Percentiles rank a stretch among this genome's conserved stretches.
Conservation (phyloP, 2,329 filamentous ascomycete genomes). For the Penicillium sp. region DNA sequence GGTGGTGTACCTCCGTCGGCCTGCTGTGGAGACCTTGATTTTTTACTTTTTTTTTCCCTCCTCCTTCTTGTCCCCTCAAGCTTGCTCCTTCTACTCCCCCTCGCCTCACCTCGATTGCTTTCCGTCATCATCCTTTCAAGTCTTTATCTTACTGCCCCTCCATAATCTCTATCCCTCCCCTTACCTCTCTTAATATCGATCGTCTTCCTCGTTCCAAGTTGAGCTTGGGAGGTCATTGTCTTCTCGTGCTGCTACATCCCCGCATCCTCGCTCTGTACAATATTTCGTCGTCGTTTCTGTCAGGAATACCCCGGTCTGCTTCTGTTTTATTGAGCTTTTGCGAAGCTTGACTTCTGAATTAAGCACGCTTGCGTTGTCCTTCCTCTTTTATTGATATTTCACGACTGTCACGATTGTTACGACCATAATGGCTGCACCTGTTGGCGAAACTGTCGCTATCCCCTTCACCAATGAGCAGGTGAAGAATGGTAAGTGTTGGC, state of each 20-base stretch:
- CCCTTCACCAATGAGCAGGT: conserved; percentile 32
- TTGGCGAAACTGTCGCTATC: conserved; percentile 32
- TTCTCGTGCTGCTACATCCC: conserved; percentile 21
- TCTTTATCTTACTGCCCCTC: conserved; percentile 17
- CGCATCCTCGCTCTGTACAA: conserved; percentile 17
- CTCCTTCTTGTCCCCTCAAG: conserved; percentile 17
- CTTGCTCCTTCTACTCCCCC: conserved; percentile 16
- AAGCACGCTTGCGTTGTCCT: conserved; percentile 24
- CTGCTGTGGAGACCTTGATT: conserved; percentile 19
- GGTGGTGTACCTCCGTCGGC: conserved; percentile 13
- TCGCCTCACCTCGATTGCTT: conserved; percentile 20
- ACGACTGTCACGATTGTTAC: conserved; percentile 29
- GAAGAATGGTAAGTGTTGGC: conserved; percentile 30
- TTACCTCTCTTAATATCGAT: conserved; percentile 19
- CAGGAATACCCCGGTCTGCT: conserved; percentile 19
- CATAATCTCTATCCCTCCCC: conserved; percentile 10
- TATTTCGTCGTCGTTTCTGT: conserved; percentile 14
- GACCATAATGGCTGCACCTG: conserved; percentile 27
- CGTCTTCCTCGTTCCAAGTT: conserved; percentile 20
- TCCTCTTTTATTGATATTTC: conserved; percentile 25
- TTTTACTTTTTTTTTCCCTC: conserved; percentile 20
- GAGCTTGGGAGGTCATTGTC: conserved; percentile 20
- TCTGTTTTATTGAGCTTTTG: conserved; percentile 14
- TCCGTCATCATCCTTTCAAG: conserved; percentile 17
- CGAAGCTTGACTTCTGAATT: conserved; percentile 8